Evolutionary conservation across 78 protist genomes (phyloP).

Genomic region (Dictyostelium intermedium): DNA sequence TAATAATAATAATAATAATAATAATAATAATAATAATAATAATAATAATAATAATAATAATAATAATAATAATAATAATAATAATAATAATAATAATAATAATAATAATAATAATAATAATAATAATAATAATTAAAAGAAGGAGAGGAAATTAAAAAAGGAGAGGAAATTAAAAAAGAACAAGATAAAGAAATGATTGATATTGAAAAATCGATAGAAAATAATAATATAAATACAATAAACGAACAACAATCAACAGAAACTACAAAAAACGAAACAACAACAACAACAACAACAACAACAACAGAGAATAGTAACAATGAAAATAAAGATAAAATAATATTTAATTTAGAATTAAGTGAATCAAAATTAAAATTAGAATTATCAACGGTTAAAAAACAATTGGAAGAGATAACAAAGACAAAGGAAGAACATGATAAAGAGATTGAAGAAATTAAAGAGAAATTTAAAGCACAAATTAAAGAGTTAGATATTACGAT

Average conservation of each 20-base stretch:
- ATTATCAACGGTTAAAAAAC: not conserved
- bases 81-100: not conserved
- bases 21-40: too few relatives aligned
- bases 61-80: too few relatives aligned
- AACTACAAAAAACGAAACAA: not conserved
- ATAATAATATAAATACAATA: not conserved
- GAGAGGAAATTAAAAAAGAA: not conserved
- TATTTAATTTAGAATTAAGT: not conserved
- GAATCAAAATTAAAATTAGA: slow-evolving; percentile 17
- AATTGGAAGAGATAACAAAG: not conserved
- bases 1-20: too few relatives aligned
- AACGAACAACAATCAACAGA: not conserved
- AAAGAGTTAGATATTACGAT: slow-evolving; percentile 1
- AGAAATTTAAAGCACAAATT: not conserved
- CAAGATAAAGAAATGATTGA: not conserved
- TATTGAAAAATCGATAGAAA: not conserved
- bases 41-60: too few relatives aligned
- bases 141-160: not conserved
- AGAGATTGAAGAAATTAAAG: not conserved
- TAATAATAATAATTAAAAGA: not conserved
- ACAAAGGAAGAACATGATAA: not conserved
- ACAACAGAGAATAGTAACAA: not conserved
- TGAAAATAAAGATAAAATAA: not conserved
- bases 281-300: not conserved
- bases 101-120: not conserved